phyloP scores from a whole-genome alignment of 305 asterid species.

The Vinca major region DNA sequence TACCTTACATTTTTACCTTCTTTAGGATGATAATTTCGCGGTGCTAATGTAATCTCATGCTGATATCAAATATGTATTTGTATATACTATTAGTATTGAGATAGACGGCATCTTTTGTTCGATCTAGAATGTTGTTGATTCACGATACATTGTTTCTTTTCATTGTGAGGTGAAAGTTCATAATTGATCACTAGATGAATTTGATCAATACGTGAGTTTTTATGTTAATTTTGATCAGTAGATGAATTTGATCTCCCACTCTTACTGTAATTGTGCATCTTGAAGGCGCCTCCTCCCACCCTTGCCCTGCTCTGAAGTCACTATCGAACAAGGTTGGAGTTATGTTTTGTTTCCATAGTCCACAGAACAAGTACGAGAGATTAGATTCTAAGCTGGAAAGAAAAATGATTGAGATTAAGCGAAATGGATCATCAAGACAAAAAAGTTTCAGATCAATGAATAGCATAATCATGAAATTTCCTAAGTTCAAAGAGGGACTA shows the following conservation, averaged over 20 bases:
- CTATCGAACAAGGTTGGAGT: constrained; percentile 21
- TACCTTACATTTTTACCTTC: neutral
- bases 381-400: constrained; percentile 29
- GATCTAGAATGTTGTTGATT: neutral
- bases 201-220: neutral
- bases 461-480: constrained; percentile 41
- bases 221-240: neutral
- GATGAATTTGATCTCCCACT: neutral
- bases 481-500: constrained; percentile 37
- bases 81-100: neutral
- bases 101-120: neutral
- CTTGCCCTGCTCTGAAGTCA: constrained; percentile 20
- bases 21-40: neutral
- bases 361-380: constrained; percentile 27
- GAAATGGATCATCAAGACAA: constrained; percentile 18
- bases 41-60: too few species aligned
- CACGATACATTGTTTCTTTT: neutral
- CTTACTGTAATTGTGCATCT: neutral
- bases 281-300: constrained; percentile 21
- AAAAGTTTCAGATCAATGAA: constrained; percentile 35
- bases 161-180: neutral
- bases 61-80: too few species aligned
- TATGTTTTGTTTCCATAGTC: constrained; percentile 23
- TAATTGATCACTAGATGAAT: neutral
- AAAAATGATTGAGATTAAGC: constrained; percentile 36